Percentiles rank a stretch among this genome's conserved stretches.
Evolutionary conservation across 495 filamentous ascomycete species (phyloP).

Genomic region (Thozetella sp.): DNA sequence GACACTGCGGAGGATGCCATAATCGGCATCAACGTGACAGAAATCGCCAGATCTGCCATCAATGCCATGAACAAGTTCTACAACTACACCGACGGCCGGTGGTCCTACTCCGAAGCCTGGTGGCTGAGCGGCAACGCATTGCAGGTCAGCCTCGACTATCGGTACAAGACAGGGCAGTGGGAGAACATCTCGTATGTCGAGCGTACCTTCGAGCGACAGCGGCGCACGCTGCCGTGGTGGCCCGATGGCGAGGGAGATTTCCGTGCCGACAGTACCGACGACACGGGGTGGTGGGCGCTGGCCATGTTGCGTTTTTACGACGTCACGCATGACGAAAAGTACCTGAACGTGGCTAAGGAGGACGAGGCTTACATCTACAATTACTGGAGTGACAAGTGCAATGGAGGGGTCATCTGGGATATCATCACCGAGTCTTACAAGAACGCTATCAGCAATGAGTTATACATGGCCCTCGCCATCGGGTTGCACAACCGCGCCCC

Average conservation of each 20-base stretch:
- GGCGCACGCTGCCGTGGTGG: slow-evolving; percentile 33
- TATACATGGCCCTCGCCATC: slow-evolving; percentile 67
- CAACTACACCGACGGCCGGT: slow-evolving; percentile 29
- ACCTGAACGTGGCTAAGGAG: slow-evolving; percentile 52
- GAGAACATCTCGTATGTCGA: slow-evolving; percentile 32
- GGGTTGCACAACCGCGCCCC: slow-evolving; percentile 64
- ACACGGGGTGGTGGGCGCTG: slow-evolving; percentile 72
- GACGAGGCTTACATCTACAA: slow-evolving; percentile 61
- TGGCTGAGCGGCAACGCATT: slow-evolving; percentile 45
- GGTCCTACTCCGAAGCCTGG: slow-evolving; percentile 33
- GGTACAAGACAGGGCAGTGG: slow-evolving; percentile 26
- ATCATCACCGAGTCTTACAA: slow-evolving; percentile 54
- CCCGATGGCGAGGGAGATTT: slow-evolving; percentile 41
- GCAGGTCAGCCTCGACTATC: slow-evolving; percentile 35
- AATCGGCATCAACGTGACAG: slow-evolving; percentile 13
- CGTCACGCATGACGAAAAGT: slow-evolving; percentile 50
- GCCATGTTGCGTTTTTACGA: slow-evolving; percentile 66
- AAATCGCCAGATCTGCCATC: slow-evolving; percentile 26
- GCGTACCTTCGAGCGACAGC: slow-evolving; percentile 31
- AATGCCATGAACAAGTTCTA: slow-evolving; percentile 40
- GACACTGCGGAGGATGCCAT: too few species aligned
- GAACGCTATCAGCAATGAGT: slow-evolving; percentile 73
- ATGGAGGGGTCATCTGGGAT: slow-evolving; percentile 62
- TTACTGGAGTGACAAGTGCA: slow-evolving; percentile 60
- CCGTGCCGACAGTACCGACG: slow-evolving; percentile 63